Percentiles rank a stretch among this genome's conserved stretches.
Evolutionary conservation across 345 rosid genomes (phyloP).

Genomic region (Citrus trifoliata): DNA sequence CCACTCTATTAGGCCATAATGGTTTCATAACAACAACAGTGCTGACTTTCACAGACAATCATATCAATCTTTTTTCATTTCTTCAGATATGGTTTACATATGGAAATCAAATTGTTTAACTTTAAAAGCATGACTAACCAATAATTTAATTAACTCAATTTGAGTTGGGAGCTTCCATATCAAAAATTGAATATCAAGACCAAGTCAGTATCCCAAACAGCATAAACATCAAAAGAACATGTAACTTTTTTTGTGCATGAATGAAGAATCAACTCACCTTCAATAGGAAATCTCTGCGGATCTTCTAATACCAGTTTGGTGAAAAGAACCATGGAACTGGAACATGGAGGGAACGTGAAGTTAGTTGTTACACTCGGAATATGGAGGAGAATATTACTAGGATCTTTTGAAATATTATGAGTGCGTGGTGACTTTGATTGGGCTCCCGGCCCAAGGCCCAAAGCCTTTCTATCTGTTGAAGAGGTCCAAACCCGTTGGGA

Average conservation of each 20-base stretch:
- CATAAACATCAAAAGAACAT: background rate
- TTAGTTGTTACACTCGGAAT: background rate
- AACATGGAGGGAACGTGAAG: background rate
- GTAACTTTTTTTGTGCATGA: background rate
- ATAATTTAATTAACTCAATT: background rate
- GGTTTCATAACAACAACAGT: background rate
- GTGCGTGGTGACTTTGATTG: background rate
- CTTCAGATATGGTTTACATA: background rate
- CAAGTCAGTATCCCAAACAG: background rate
- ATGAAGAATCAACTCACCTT: slow-evolving; percentile 3
- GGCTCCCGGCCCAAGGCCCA: background rate
- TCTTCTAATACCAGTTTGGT: background rate
- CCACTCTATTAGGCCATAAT: background rate
- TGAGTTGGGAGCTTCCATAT: background rate
- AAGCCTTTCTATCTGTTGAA: background rate
- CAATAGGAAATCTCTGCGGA: background rate
- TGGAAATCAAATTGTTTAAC: background rate
- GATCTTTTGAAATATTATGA: background rate
- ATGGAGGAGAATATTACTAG: slow-evolving; percentile 14
- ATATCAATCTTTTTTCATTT: background rate
- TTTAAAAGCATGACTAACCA: background rate
- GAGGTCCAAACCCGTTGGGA: background rate
- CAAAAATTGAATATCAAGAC: background rate
- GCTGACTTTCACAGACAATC: background rate
- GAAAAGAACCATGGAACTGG: background rate